Base-by-base conservation (phyloP, 2,329 filamentous ascomycete species). In the Fusarium concolor region DNA sequence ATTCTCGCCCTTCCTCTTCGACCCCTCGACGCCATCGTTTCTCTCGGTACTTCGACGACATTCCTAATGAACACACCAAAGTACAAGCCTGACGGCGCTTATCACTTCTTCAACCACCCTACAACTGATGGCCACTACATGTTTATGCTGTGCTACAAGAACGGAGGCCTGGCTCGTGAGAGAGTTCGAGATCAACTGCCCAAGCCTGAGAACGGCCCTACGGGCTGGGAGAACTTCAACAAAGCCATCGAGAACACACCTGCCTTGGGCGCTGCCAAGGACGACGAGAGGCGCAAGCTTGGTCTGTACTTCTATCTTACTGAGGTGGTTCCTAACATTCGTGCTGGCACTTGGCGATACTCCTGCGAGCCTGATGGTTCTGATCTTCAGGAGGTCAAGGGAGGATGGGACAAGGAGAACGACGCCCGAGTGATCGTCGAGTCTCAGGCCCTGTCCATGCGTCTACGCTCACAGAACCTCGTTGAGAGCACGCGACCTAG, bases 101-200 rank as follows among this genome's bases (percentile, higher is more conserved):
- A 97, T 76, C 96, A 99, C 83, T 97, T 98, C 85, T 96, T 98
- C 87, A 97, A 97, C 83, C 94, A 98, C 79, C 96, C 96, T 2
- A 96, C 94, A 43, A 97, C 93, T 1, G 83, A 90, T 0, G 93
- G 92, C 2, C 87, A 97, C 62, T 97, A 97, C 86, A 98, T 99
- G 96, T 98, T 99, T 81, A 99, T 99, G 96, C 89, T 99, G 35
- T 99, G 96, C 85, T 99, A 98, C 85, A 98, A 98, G 82, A 99
- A 99, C 80, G 96, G 96, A 71, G 94, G 94, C 3, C 88, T 98
- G 2, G 95, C 96, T 3, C 91, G 96, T 43, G 96, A 99, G 78
- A 90, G 92, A 74, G 88, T 98, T 65, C 91, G 96, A 55, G 93
- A 99, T 76, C 85, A 87, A 0, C 87, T 98, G 52, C 91, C 93